A percentile compares a stretch with the other conserved stretches of the same genome.
phyloP scores from a whole-genome alignment of 345 rosid genomes.

The Eucalyptus curtisii region DNA sequence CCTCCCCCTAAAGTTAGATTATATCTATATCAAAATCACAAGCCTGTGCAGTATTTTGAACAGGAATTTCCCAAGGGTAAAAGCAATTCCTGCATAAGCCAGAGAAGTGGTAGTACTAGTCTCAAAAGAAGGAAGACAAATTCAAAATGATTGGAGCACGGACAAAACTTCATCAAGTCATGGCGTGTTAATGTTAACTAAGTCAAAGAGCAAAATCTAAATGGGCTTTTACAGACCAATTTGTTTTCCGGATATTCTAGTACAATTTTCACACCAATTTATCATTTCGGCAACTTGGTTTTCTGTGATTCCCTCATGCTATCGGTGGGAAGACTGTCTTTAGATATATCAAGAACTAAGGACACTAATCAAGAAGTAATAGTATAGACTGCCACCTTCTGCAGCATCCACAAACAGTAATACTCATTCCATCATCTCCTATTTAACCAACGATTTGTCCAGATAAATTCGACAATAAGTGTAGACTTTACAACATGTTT shows the following conservation, averaged over 20 bases:
- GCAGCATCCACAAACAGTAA: neutral
- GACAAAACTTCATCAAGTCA: neutral
- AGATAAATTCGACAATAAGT: neutral
- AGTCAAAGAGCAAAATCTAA: neutral
- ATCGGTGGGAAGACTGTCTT: neutral
- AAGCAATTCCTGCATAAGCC: constrained; percentile 12
- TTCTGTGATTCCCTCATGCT: neutral
- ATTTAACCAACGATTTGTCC: neutral
- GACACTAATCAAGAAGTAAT: neutral
- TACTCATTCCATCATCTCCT: neutral
- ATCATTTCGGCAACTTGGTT: neutral
- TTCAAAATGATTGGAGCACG: neutral
- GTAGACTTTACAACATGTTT: neutral
- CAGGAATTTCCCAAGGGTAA: constrained; percentile 5
- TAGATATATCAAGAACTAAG: neutral
- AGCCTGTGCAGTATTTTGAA: constrained; percentile 36
- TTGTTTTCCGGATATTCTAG: neutral
- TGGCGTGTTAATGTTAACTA: neutral
- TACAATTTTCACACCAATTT: neutral
- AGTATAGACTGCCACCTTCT: neutral
- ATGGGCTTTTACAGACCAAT: neutral
- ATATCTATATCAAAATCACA: neutral
- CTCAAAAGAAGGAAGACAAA: neutral
- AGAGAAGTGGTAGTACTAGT: neutral
- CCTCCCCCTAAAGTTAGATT: too few species aligned